Evolutionary conservation across 2,329 filamentous ascomycete genomes (phyloP), one percentile per base, ranked within the genome.

Genomic region (Sclerotinia borealis): DNA sequence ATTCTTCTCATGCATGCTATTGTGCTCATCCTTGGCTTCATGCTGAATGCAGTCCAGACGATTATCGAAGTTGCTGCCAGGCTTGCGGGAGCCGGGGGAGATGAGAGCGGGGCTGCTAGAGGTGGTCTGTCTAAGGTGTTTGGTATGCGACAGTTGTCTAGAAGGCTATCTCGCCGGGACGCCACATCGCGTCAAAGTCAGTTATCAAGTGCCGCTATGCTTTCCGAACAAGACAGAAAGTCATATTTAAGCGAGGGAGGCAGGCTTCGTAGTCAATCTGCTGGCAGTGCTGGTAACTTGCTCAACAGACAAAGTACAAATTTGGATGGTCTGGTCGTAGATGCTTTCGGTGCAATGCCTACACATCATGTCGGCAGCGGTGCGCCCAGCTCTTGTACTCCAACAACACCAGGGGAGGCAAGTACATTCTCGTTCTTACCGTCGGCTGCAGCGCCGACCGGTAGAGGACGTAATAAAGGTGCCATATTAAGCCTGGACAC

Each of bases 61-160:
- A 82, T 96, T 48, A 84, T 97, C 47, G 95, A 99, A 76, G 92
- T 99, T 10, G 80, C 88, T 56, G 92, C 93, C 31, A 85, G 93
- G 60, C 80, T 95, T 72, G 83, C 90, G 31, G 93, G 93, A 43
- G 93, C 90, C 37, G 95, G 92, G 55, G 89, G 88, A 27, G 89
- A 93, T 69, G 85, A 89, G 68, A 80, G 82, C 59, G 88, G 88
- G 45, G 85, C 89, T 67, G 85, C 87, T 58, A 81, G 91, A 74
- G 93, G 95, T 72, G 93, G 92, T 10, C 81, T 99, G 61, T 88
- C 88, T 69, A 96, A 93, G 77, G 91, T 93, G 51, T 96, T 97
- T 73, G 93, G 93, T 58, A 92, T 93, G 83, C 89, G 93, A 52
- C 92, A 97, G 75, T 80, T 97, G 47, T 91, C 91, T 15, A 86